Percentiles rank a stretch among this genome's conserved stretches.
Evolutionary conservation across 139 green algal genomes (phyloP).

Genomic region (Coelastrella sp.): DNA sequence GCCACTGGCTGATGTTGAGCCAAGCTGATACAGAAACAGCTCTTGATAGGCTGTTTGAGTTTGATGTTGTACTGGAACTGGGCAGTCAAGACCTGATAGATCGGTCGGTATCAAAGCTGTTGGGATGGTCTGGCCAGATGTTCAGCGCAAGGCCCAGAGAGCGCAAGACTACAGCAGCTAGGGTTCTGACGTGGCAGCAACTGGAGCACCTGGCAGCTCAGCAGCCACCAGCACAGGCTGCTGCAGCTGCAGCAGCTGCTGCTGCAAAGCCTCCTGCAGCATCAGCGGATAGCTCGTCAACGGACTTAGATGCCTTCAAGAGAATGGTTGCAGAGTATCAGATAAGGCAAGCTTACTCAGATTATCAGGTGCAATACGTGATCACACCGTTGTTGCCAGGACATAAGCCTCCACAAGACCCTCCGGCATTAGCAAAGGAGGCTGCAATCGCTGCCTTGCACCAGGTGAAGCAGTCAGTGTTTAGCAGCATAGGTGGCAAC

Average conservation of each 20-base stretch:
- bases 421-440: not conserved
- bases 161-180: not conserved
- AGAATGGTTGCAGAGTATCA: constrained; percentile 8
- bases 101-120: not conserved
- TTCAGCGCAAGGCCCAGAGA: not conserved
- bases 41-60: not conserved
- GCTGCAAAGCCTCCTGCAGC: not conserved
- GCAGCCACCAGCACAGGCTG: not conserved
- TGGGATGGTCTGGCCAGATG: constrained; percentile 6
- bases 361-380: not conserved
- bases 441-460: not conserved
- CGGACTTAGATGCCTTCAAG: not conserved
- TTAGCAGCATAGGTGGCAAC: not conserved
- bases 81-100: constrained; percentile 19
- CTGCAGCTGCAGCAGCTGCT: not conserved
- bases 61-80: constrained; percentile 34
- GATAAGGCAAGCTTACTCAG: not conserved
- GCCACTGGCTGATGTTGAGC: not conserved
- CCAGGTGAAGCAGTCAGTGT: not conserved
- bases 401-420: not conserved
- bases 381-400: not conserved
- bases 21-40: not conserved
- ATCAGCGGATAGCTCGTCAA: not conserved
- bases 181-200: constrained; percentile 3
- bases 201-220: constrained; percentile 1